These are phyloP conservation scores for Cryptosporidium ubiquitum DNA, from an alignment of 169 alveolate species.

Conservation along the genomic window DNA sequence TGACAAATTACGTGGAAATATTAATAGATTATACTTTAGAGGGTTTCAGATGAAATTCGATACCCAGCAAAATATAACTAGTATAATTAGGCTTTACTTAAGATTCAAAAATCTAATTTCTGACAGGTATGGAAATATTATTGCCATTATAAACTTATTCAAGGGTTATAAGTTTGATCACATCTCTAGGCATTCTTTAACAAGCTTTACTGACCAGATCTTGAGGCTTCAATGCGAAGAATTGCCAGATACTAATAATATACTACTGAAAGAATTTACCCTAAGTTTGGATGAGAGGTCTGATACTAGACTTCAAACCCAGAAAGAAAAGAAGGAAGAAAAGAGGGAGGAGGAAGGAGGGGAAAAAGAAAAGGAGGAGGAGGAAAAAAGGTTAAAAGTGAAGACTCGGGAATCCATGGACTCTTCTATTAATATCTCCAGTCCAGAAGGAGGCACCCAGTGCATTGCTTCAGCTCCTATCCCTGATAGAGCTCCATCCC, in stretches of 20 bases:
- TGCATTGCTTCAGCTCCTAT: not conserved
- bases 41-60: slow-evolving; percentile 70
- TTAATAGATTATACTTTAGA: slow-evolving; percentile 45
- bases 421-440: not conserved
- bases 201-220: slow-evolving; percentile 64
- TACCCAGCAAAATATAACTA: slow-evolving; percentile 55
- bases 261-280: slow-evolving; percentile 54
- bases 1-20: slow-evolving; percentile 35
- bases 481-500: not conserved
- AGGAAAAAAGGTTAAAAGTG: not conserved
- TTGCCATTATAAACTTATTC: slow-evolving; percentile 36
- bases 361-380: not conserved
- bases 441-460: not conserved
- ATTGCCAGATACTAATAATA: slow-evolving; percentile 57
- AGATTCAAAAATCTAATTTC: slow-evolving; percentile 36
- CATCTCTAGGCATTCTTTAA: slow-evolving; percentile 54
- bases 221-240: slow-evolving; percentile 49
- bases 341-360: not conserved
- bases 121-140: slow-evolving; percentile 34
- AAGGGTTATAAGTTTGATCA: slow-evolving; percentile 50
- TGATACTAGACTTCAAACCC: not conserved
- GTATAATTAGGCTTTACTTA: slow-evolving; percentile 18
- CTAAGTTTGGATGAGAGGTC: slow-evolving; percentile 12
- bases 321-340: not conserved
- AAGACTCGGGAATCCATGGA: not conserved